These are phyloP conservation scores for Takashimella koratensis DNA, from an alignment of 1,284 basidiomycete species.

Conservation along the genomic window DNA sequence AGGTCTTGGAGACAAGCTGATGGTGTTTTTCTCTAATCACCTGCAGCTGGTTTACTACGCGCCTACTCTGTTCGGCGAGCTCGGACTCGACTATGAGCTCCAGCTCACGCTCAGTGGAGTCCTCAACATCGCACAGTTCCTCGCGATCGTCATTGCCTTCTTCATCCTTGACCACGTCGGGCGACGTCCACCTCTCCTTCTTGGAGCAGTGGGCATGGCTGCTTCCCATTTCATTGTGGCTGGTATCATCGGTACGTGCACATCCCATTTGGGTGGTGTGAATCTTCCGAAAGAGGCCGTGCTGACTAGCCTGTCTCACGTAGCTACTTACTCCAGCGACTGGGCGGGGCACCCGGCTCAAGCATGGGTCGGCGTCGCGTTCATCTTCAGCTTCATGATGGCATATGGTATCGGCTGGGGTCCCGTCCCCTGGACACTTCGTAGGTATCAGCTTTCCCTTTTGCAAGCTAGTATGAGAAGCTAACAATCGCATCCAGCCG, in stretches of 20 bases:
- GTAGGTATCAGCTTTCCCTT: no score
- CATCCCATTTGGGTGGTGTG: no score
- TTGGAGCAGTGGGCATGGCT: conserved; percentile 13
- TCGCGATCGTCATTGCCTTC: conserved; percentile 37
- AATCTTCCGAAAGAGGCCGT: no score
- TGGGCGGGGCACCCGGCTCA: conserved; percentile 17
- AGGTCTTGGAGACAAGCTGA: conserved; percentile 10
- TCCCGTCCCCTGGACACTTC: no score
- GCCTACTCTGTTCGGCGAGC: conserved; percentile 38
- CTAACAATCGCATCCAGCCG: conserved; percentile 38
- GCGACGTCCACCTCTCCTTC: conserved; percentile 36
- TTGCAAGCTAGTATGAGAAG: no score
- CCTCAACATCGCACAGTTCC: conserved; percentile 39
- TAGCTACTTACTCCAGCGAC: conserved; percentile 21
- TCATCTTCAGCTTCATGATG: conserved; percentile 26
- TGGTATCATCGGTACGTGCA: conserved; percentile 21
- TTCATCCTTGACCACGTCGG: conserved; percentile 46
- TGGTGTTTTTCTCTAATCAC: conserved; percentile 1
- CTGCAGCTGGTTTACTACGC: conserved; percentile 26
- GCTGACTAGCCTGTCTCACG: no score
- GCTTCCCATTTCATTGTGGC: conserved; percentile 28
- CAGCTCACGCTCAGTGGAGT: conserved; percentile 37
- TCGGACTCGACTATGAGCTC: conserved; percentile 34
- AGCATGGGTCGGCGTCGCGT: conserved; percentile 29
- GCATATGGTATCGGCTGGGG: conserved; percentile 1